Percentiles rank a stretch among this genome's conserved stretches.
Conservation (phyloP, 345 rosid species). For the Rhodamnia rubescens region DNA sequence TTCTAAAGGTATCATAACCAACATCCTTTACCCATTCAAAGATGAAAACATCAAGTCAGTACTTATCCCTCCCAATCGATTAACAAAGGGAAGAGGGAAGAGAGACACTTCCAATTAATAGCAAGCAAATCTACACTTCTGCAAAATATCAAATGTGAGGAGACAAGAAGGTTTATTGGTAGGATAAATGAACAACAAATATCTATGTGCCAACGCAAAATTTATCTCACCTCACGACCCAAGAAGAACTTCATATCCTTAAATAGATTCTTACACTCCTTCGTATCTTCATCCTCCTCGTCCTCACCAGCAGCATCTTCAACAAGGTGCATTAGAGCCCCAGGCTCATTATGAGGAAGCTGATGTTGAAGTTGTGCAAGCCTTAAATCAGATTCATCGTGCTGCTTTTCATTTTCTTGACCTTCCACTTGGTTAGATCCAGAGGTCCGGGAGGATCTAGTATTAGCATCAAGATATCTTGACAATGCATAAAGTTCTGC, state of each 20-base stretch:
- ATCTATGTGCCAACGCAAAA: not conserved
- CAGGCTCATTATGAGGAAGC: constrained; percentile 87
- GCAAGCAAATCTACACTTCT: not conserved
- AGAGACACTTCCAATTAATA: not conserved
- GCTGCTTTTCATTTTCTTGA: constrained; percentile 11
- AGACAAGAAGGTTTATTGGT: not conserved
- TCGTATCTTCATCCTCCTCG: constrained; percentile 91
- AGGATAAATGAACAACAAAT: not conserved
- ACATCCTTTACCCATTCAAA: not conserved
- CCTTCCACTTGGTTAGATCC: constrained; percentile 24
- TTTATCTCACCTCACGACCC: constrained; percentile 79
- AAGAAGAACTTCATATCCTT: constrained; percentile 68
- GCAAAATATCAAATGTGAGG: not conserved
- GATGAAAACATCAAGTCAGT: not conserved
- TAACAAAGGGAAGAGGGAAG: not conserved
- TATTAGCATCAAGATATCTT: constrained; percentile 59
- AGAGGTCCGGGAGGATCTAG: constrained; percentile 30
- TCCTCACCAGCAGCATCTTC: constrained; percentile 44
- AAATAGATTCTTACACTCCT: constrained; percentile 62
- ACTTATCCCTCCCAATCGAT: not conserved
- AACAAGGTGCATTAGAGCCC: constrained; percentile 86
- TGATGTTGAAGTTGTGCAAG: constrained; percentile 96
- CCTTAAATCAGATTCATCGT: constrained; percentile 65
- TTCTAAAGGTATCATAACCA: not conserved
- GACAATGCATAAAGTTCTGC: constrained; percentile 90